Percentiles rank a stretch among this genome's conserved stretches.
Evolutionary conservation across 495 filamentous ascomycete species (phyloP).

Genomic region (Halenospora varia): DNA sequence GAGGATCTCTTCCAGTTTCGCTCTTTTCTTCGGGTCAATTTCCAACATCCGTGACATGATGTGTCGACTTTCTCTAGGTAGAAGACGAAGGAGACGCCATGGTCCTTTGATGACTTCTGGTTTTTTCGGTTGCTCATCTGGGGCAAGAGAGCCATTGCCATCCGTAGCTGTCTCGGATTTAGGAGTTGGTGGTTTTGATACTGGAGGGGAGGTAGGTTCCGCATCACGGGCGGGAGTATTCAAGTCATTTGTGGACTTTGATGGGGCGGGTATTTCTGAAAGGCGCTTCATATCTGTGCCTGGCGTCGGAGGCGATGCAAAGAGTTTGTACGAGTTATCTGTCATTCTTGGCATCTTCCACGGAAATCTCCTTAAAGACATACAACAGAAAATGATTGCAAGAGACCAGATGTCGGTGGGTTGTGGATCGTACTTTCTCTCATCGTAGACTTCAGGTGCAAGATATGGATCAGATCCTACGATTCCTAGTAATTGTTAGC

Average conservation of each 20-base stretch:
- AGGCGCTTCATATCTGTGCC: slow-evolving; percentile 37
- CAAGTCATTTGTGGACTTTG: slow-evolving; percentile 22
- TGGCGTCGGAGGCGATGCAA: slow-evolving; percentile 68
- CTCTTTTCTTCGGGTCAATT: slow-evolving; percentile 77
- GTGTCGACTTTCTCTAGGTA: slow-evolving; percentile 84
- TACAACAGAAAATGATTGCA: slow-evolving; percentile 98
- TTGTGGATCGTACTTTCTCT: slow-evolving; percentile 90
- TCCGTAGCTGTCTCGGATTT: slow-evolving; percentile 8
- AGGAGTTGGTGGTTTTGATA: slow-evolving; percentile 27
- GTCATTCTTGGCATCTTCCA: slow-evolving; percentile 93
- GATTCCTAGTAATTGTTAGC: slow-evolving; percentile 59
- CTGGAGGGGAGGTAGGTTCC: slow-evolving; percentile 28
- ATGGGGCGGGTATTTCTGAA: slow-evolving; percentile 22
- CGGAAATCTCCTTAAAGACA: slow-evolving; percentile 92
- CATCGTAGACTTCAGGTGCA: slow-evolving; percentile 94
- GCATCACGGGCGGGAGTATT: slow-evolving; percentile 17
- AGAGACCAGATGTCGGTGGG: slow-evolving; percentile 97
- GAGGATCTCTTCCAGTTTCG: slow-evolving; percentile 78
- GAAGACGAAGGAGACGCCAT: slow-evolving; percentile 85
- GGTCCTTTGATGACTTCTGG: slow-evolving; percentile 86
- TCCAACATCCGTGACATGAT: slow-evolving; percentile 94
- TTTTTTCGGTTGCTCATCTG: slow-evolving; percentile 54
- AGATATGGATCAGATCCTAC: slow-evolving; percentile 98
- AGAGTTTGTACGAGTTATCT: slow-evolving; percentile 93
- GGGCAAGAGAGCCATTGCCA: slow-evolving; percentile 7